Conservation (phyloP, 2,329 filamentous ascomycete genomes). For the Fusarium pseudoanthophilum region DNA sequence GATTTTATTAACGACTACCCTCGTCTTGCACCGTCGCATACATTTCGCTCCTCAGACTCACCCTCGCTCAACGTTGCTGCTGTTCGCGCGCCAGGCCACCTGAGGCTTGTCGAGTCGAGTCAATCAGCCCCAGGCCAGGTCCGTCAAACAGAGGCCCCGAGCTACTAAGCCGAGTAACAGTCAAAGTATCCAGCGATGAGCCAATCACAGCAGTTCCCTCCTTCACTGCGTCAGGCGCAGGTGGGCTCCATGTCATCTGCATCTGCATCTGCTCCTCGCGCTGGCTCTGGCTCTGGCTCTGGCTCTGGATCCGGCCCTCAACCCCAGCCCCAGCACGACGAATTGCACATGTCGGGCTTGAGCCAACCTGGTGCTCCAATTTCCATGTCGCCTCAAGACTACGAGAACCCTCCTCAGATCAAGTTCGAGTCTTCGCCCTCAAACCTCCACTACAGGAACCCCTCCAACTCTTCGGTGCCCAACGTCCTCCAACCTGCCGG, state of each 20-base stretch:
- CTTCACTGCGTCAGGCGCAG: constrained; percentile 45
- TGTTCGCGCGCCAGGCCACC: constrained; percentile 23
- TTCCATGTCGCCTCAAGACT: constrained; percentile 60
- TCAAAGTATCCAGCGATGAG: constrained; percentile 47
- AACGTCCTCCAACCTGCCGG: constrained; percentile 69
- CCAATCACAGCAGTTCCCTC: constrained; percentile 55
- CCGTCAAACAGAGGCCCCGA: constrained; percentile 22
- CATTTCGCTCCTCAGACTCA: neutral
- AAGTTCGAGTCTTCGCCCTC: constrained; percentile 59
- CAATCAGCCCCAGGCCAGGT: constrained; percentile 19
- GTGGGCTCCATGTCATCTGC: constrained; percentile 37
- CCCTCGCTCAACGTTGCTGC: constrained; percentile 12
- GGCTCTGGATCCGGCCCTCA: constrained; percentile 38
- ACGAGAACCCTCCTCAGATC: constrained; percentile 63
- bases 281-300: constrained; percentile 22
- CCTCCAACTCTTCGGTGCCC: constrained; percentile 59
- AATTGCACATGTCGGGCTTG: constrained; percentile 65
- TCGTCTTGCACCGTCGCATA: constrained; percentile 18
- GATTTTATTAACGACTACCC: constrained; percentile 1
- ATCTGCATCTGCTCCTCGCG: constrained; percentile 13
- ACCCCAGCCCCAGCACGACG: constrained; percentile 55
- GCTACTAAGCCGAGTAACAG: constrained; percentile 18
- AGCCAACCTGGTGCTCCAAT: constrained; percentile 47
- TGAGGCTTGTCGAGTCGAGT: constrained; percentile 17
- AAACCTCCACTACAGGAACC: constrained; percentile 55